Conservation (phyloP, 2,329 filamentous ascomycete species). For the Botryosphaeria agaves region DNA sequence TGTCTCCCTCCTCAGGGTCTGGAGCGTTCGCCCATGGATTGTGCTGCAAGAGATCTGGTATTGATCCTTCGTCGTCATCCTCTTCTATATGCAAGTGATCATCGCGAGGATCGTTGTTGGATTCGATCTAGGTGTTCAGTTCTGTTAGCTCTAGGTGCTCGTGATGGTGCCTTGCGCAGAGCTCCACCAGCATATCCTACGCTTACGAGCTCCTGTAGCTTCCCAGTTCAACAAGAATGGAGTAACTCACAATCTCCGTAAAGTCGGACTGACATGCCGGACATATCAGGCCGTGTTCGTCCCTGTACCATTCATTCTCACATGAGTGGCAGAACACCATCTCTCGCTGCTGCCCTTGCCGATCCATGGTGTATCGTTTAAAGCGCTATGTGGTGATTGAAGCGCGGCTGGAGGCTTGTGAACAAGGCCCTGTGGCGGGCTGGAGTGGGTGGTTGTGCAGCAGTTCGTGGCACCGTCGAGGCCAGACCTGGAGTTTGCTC, state of each 20-base stretch:
- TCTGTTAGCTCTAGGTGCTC: conserved; percentile 5
- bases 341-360: conserved; percentile 30
- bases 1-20: conserved; percentile 30
- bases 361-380: background rate
- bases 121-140: conserved; percentile 22
- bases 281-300: conserved; percentile 52
- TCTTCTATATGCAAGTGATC: conserved; percentile 7
- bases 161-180: too few relatives aligned
- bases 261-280: conserved; percentile 63
- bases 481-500: too few relatives aligned
- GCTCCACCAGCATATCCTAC: too few relatives aligned
- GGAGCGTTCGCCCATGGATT: conserved; percentile 29
- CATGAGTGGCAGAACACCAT: conserved; percentile 80
- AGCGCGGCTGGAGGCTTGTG: too few relatives aligned
- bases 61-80: too few relatives aligned
- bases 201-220: too few relatives aligned
- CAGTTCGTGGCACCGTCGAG: too few relatives aligned
- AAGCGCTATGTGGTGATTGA: too few relatives aligned
- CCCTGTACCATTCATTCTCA: conserved; percentile 60
- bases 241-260: conserved; percentile 61
- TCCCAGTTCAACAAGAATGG: too few relatives aligned
- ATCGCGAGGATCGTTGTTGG: conserved; percentile 45
- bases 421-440: too few relatives aligned
- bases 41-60: too few relatives aligned
- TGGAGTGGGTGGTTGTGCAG: too few relatives aligned